These are phyloP conservation scores for Taiozyma sp. DNA, from an alignment of 1,139 yeast genomes.

Conservation along the genomic window DNA sequence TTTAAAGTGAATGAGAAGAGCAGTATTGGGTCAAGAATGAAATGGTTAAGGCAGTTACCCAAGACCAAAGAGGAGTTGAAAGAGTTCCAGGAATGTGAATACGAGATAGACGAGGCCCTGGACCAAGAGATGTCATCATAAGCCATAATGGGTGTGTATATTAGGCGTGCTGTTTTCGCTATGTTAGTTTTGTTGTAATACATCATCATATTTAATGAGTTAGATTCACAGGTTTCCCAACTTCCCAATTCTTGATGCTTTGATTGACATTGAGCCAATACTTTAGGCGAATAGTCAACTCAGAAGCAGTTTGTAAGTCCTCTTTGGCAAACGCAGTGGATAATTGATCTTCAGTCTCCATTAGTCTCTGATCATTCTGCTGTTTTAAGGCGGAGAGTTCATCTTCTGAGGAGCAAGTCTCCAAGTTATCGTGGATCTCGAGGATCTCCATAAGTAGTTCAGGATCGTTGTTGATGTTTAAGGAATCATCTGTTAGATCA, in stretches of 20 bases:
- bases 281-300: slow-evolving; percentile 65
- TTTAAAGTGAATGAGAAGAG: slow-evolving; percentile 75
- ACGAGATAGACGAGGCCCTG: slow-evolving; percentile 56
- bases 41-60: slow-evolving; percentile 84
- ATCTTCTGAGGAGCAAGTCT: slow-evolving; percentile 41
- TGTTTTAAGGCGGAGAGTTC: slow-evolving; percentile 21
- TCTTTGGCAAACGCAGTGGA: slow-evolving; percentile 31
- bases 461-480: slow-evolving; percentile 39
- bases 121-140: slow-evolving; percentile 45
- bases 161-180: too few species aligned
- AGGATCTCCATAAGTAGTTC: slow-evolving; percentile 64
- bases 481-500: slow-evolving; percentile 37
- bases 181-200: not conserved
- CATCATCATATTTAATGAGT: slow-evolving; percentile 38
- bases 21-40: slow-evolving; percentile 86
- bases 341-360: slow-evolving; percentile 30
- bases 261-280: slow-evolving; percentile 79
- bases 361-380: slow-evolving; percentile 24
- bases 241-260: slow-evolving; percentile 75
- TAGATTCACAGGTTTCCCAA: slow-evolving; percentile 58
- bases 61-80: slow-evolving; percentile 47
- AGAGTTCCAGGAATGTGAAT: slow-evolving; percentile 62
- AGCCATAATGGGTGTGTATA: too few species aligned
- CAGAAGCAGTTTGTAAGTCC: slow-evolving; percentile 51
- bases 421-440: slow-evolving; percentile 75